A percentile compares a stretch with the other conserved stretches of the same genome.
These are phyloP conservation scores for Hymenoscyphus infarciens DNA, from an alignment of 2,329 filamentous ascomycete genomes.

Conservation along the genomic window DNA sequence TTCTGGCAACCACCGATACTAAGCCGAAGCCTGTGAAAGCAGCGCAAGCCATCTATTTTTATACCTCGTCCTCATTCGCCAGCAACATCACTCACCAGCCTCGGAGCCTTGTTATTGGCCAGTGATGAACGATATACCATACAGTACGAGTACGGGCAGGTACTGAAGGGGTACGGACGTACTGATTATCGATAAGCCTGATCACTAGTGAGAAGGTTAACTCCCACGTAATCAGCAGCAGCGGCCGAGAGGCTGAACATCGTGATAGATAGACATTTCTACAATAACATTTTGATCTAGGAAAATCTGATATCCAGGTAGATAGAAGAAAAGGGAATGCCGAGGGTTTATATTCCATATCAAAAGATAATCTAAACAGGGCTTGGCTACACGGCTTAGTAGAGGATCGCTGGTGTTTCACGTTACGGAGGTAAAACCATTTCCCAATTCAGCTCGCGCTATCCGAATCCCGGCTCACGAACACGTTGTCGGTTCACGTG, in stretches of 20 bases:
- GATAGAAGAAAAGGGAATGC: background rate
- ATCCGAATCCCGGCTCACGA: background rate
- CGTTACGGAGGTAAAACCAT: background rate
- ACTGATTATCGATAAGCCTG: background rate
- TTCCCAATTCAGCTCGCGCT: background rate
- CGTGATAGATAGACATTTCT: background rate
- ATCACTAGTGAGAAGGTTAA: background rate
- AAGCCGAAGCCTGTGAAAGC: background rate
- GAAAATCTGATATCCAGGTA: background rate
- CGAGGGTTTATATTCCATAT: background rate
- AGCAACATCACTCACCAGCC: background rate
- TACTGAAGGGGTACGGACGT: background rate
- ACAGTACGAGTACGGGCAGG: too few relatives aligned
- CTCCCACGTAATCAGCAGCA: background rate
- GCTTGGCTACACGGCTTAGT: background rate
- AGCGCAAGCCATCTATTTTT: background rate
- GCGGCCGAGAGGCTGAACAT: background rate
- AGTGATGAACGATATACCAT: background rate
- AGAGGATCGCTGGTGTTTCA: background rate
- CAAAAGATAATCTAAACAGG: background rate
- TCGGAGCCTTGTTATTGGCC: background rate
- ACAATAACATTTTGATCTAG: background rate
- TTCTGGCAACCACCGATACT: background rate
- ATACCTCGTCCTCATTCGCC: background rate
- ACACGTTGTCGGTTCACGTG: background rate